Conservation (phyloP, 495 filamentous ascomycete species). For the Clavariopsis aquatica region DNA sequence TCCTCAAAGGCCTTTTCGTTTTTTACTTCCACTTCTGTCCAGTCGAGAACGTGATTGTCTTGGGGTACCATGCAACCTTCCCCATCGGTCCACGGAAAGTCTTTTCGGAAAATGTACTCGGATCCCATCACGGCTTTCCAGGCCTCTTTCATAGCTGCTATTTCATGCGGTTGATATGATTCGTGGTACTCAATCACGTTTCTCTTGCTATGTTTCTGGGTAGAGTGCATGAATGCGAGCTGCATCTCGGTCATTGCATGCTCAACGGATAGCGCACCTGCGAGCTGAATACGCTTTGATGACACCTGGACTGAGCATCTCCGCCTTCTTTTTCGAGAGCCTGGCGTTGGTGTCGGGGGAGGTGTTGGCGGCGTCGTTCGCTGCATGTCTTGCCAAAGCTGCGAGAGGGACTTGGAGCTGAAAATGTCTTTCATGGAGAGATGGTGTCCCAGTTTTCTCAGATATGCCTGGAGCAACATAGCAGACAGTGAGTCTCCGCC, state of each 20-base stretch:
- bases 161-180: background rate
- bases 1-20: background rate
- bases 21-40: background rate
- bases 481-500: constrained; percentile 18
- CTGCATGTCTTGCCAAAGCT: background rate
- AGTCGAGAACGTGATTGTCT: background rate
- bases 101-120: constrained; percentile 13
- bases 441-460: background rate
- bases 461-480: background rate
- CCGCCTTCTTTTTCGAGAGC: too few species aligned
- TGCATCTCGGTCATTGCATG: constrained; percentile 16
- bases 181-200: constrained; percentile 18
- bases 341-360: too few species aligned
- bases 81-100: background rate
- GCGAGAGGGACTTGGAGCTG: background rate
- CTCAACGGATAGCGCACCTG: background rate
- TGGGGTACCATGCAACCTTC: background rate
- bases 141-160: constrained; percentile 3
- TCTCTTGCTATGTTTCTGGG: background rate
- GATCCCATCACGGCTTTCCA: background rate
- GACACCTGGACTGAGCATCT: too few species aligned
- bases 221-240: background rate
- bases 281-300: too few species aligned
- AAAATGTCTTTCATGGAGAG: background rate
- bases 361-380: background rate